phyloP scores from a whole-genome alignment of 306 rosid genomes.

The Malus sylvestris region DNA sequence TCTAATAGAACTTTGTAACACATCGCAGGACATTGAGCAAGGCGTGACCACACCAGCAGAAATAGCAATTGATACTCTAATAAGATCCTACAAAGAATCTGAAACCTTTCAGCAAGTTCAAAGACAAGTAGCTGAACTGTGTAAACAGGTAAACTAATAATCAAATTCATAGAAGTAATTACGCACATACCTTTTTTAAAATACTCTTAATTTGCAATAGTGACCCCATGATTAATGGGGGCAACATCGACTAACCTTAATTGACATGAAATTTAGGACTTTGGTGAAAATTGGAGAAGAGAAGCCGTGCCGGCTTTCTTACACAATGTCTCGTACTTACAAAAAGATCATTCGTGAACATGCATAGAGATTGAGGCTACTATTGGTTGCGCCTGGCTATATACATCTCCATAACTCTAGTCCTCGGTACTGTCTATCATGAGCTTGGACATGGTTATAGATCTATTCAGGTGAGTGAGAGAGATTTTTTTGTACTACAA shows the following conservation, averaged over 20 bases:
- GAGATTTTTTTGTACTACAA: not conserved
- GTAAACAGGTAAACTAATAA: constrained; percentile 28
- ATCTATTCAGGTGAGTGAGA: constrained; percentile 40
- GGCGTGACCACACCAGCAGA: constrained; percentile 26
- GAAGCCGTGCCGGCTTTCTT: constrained; percentile 36
- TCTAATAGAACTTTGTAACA: not conserved
- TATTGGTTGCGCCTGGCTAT: constrained; percentile 56
- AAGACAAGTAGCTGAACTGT: constrained; percentile 27
- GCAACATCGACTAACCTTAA: not conserved
- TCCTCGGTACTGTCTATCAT: constrained; percentile 40
- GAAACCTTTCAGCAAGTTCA: constrained; percentile 25
- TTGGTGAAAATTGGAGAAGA: constrained; percentile 15
- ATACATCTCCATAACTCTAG: constrained; percentile 27
- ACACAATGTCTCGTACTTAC: constrained; percentile 46
- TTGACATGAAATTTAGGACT: constrained; percentile 12
- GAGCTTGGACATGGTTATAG: constrained; percentile 19
- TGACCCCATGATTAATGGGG: not conserved
- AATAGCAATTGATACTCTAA: constrained; percentile 39
- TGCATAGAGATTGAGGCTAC: constrained; percentile 61
- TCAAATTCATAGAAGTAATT: not conserved
- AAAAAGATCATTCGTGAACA: constrained; percentile 53
- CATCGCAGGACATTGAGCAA: constrained; percentile 32
- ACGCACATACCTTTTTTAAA: not conserved
- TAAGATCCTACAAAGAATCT: constrained; percentile 32
- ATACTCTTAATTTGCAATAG: not conserved